Evolutionary conservation across 2,329 filamentous ascomycete species (phyloP), one percentile per base, ranked within the genome.

Genomic region (Ophiobolus disseminans): DNA sequence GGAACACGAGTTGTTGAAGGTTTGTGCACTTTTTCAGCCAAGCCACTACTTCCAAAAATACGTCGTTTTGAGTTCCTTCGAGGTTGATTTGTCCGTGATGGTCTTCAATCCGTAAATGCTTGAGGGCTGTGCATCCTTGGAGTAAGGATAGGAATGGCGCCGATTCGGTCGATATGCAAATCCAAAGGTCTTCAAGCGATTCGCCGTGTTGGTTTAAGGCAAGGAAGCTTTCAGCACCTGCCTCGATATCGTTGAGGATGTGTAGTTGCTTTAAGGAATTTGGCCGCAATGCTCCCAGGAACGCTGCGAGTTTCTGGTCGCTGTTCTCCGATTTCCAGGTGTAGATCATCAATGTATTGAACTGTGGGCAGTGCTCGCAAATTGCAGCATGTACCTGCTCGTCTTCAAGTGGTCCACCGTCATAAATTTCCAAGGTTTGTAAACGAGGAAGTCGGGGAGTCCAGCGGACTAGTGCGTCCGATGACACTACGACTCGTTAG

Each of bases 281-380:
- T 2, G 79, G 76, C 14, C 72, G 77, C 39, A 90, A 75, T 1
- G 76, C 75, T 19, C 72, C 73, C 37, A 90, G 76, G 60, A 89
- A 87, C 2, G 74, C 73, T 1, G 84, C 80, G 40, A 88, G 75
- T 31, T 82, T 76, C 21, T 78, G 70, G 50, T 89, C 86, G 5
- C 80, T 77, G n/a, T 79, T 76, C 0, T 70, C 62, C 20, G 74
- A 73, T 41, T 61, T 73, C 79, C 78, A 82, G 32, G 68, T 75
- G 53, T 80, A 86, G 45, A 87, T 83, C 20, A 78, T 82, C 17
- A 91, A 69, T 30, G 82, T 79, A 34, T 78, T 78, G 58, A 91
- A 87, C 7, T 80, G 73, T 2, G 83, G 83, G 57, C 87, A 90
- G 57, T 81, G 75, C 19, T 78, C 66, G 19, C 78, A 75, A 38